Evolutionary conservation across 257 asterid genomes (phyloP).

Genomic region (Verbena officinalis): DNA sequence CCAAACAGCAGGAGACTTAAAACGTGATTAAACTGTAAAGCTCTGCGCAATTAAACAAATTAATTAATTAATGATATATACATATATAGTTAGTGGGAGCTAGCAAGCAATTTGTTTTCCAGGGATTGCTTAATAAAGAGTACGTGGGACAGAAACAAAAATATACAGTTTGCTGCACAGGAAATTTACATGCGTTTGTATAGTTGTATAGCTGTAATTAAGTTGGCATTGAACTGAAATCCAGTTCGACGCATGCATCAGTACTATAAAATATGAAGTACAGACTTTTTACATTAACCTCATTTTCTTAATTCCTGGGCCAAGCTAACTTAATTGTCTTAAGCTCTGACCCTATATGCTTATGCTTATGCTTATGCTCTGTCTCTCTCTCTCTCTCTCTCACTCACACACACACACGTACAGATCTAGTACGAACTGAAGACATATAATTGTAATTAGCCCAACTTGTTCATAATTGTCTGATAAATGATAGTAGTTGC

Average conservation of each 20-base stretch:
- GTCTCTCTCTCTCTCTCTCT: neutral
- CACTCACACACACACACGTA: neutral
- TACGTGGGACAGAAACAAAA: conserved; percentile 34
- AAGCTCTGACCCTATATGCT: conserved; percentile 21
- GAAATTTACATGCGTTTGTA: conserved; percentile 24
- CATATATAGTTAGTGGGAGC: conserved; percentile 25
- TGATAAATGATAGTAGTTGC: too few relatives aligned
- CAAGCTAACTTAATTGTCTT: conserved; percentile 47
- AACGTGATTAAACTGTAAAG: conserved; percentile 48
- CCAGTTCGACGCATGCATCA: conserved; percentile 24
- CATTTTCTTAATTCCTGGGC: conserved; percentile 22
- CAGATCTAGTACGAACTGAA: too few relatives aligned
- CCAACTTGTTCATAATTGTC: neutral
- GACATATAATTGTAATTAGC: too few relatives aligned
- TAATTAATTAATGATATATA: too few relatives aligned
- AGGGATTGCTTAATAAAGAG: conserved; percentile 14
- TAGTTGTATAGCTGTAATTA: too few relatives aligned
- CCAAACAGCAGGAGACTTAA: conserved; percentile 21
- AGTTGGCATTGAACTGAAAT: conserved; percentile 26
- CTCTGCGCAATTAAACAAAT: conserved; percentile 4
- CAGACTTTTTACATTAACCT: conserved; percentile 24
- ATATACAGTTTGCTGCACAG: conserved; percentile 20
- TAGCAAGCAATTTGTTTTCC: conserved; percentile 21
- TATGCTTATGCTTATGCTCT: too few relatives aligned
- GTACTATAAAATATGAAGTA: too few relatives aligned